Evolutionary conservation across 306 rosid genomes (phyloP), one percentile per base, ranked within the genome.

Genomic region (Dalbergia cultrata): DNA sequence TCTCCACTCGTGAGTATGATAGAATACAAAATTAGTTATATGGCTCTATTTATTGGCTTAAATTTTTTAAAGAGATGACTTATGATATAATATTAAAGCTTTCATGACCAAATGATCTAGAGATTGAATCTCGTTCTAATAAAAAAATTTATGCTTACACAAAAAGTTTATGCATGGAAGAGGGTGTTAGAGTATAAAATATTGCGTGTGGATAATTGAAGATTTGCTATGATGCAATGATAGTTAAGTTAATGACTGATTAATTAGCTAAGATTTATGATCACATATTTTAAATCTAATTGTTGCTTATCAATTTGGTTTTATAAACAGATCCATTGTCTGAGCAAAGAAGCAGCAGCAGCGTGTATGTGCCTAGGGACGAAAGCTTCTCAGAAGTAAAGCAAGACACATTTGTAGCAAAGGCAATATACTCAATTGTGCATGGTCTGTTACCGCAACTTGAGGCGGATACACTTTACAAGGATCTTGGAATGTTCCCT

Each of bases 311-410:
- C 7, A 53, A 53, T 44, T 44, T 69, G 34, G 19, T 5, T 43
- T 4, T 2, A 7, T 56, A 35, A 22, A 69, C 77, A 92, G 97
- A 87, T 81, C 67, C 87, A 0, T 34, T 13, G 34, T 89, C 86
- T 1, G 97, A 93, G 88, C 7, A 83, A 64, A 87, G 86, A 37
- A n/a, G n/a, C n/a, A 88, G 85, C 14, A 58, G 4, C 19, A 13
- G 0, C 0, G 70, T 88, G 8, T 93, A 93, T 10, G 97, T 93
- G 63, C 97, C 97, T 0, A 81, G 94, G 65, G 97, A 90, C n/a
- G 97, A 93, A 81, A 22, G 70, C 21, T 93, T 93, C 86, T 74
- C 95, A 0, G 87, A 74, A 9, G 50, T 89, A 6, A 92, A 92
- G 81, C 84, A 89, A 68, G 14, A 79, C 0, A 80, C 92, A 0